Base-by-base conservation (phyloP, 75 land plant species). In the Picea glauca region DNA sequence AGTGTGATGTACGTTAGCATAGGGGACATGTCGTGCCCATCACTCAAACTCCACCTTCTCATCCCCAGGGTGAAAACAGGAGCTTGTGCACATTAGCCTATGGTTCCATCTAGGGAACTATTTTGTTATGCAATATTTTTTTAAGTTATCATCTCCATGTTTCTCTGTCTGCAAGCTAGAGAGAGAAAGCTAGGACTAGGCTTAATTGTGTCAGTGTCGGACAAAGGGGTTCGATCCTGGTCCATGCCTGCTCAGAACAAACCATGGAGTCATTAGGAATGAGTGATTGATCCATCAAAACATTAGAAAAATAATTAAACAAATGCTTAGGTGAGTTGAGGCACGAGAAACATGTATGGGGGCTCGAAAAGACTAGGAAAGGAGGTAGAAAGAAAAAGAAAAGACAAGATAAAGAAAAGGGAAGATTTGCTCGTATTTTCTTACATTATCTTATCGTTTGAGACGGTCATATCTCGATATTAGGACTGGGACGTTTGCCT, bases 141-240 rank as follows among this genome's bases (percentile, higher is more conserved):
- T 50, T 9, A 50, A 50, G 56, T 50, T 18, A 61, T 61, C 63
- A 18, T 61, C 63, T 61, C 2, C 66, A 63, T 64, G 67, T 64
- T 64, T 64, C 32, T 64, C 4, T 64, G 67, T 64, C 67, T 31
- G 56, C 35, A 26, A 64, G 67, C 32, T 64, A 64, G 67, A 13
- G 3, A 31, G 31, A 3, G 17, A 35, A 15, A 65, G 68, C 0
- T 3, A 33, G 56, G 56, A 50, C 11, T 50, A 50, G 56, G 56
- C 12, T 50, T 9, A 50, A 50, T 30, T 64, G 67, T 65, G 68
- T 65, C 68, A 65, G 68, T 65, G 68, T 65, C 68, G 68, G 68
- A 31, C 38, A 65, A 65, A 65, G 68, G 68, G 68, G 68, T 35
- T 32, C 18, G 17, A 9, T 50, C 30, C 31, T 8, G 15, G 65